These are phyloP conservation scores for Phaffia australis DNA, from an alignment of 768 basidiomycete species.

Conservation along the genomic window DNA sequence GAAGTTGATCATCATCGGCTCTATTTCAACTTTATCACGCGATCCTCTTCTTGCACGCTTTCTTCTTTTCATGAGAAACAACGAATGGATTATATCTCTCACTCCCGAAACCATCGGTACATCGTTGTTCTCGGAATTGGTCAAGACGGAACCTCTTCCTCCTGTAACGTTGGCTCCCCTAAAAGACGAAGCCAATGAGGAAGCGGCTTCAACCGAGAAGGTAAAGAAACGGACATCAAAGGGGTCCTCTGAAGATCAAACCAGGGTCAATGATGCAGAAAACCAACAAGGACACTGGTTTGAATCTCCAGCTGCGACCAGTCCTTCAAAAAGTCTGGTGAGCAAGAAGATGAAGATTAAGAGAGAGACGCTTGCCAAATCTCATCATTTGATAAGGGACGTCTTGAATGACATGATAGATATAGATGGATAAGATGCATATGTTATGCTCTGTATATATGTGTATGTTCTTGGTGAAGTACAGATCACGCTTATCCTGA, in stretches of 20 bases:
- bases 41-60: constrained; percentile 55
- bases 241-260: not conserved
- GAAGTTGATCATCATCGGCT: constrained; percentile 86
- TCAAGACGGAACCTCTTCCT: not conserved
- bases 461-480: too few species aligned
- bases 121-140: too few species aligned
- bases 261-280: not conserved
- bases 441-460: too few species aligned
- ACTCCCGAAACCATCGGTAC: constrained; percentile 35
- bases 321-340: constrained; percentile 7
- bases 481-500: too few species aligned
- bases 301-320: not conserved
- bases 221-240: constrained; percentile 27
- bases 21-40: constrained; percentile 55
- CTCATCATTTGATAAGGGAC: constrained; percentile 26
- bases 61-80: constrained; percentile 60
- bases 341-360: constrained; percentile 13
- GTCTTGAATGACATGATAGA: constrained; percentile 26
- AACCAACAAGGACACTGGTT: not conserved
- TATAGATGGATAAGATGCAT: too few species aligned
- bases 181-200: constrained; percentile 5
- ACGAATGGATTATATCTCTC: constrained; percentile 60
- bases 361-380: constrained; percentile 23
- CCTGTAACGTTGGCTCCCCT: not conserved
- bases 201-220: not conserved